Evolutionary conservation across 352 stramenopile genomes (phyloP), one percentile per base, ranked within the genome.

Genomic region (Globisporangium iwayamae): DNA sequence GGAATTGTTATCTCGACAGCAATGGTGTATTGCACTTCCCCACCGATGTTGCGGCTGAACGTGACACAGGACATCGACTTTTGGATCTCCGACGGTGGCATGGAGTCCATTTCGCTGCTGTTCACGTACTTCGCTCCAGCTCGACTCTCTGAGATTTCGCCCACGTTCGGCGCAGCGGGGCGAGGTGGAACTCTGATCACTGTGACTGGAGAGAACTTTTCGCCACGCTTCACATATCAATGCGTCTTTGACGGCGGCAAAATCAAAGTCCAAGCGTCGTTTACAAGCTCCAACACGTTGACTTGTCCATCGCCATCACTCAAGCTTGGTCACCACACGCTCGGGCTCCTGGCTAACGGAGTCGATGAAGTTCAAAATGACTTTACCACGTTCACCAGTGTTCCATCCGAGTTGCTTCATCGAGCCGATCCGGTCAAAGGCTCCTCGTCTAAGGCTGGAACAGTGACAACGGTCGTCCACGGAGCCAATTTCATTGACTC

Each of bases 401-500:
- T 88, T 36, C 32, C 58, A 14, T 53, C 65, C 4, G 74, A 87
- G 53, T 38, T 77, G 4, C 47, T 90, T 2, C 47, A 68, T 13
- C 34, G 45, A 14, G 52, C 83, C 43, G 20, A 78, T 10, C 75
- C 73, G 16, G 54, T 57, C 5, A 55, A 41, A 38, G 74, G 76
- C 11, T 72, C 74, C 8, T 60, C 72, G 55, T 72, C 65, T 7
- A 22, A 48, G 32, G 20, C 22, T 18, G 50, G 14, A 1, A 65
- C 72, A 25, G 68, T 61, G 45, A 72, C 30, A 51, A 56, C 75
- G 39, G 64, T 81, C 7, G 60, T 92, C 0, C 62, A 55, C 8
- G 83, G 81, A 5, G 53, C 68, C 11, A 73, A 87, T 54, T 90
- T 92, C 41, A 50, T 81, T n/a, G 64, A 87, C 66, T 79, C 80